Base-by-base conservation (phyloP, 176 grass and related monocot species). In the Otatea glauca region DNA sequence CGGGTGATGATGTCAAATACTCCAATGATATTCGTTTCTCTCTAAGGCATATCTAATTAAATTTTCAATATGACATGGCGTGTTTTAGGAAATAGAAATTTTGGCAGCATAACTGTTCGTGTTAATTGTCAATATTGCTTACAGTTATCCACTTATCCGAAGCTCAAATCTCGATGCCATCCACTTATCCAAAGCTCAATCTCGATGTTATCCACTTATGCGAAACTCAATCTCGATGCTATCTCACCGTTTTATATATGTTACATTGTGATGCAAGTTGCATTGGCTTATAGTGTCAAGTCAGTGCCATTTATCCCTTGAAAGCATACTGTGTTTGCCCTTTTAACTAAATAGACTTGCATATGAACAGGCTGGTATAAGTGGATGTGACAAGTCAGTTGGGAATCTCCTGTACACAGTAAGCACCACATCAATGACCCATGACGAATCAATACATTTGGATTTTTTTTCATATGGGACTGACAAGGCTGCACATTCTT, bases 401-500 rank as follows among this genome's bases (percentile, higher is more conserved):
- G 96, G 93, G 39, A 95, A 93, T 73, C 93, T 94, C 85, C 93
- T 98, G 27, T 95, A 94, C n/a, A 80, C 67, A 77, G 96, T 95
- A 89, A 81, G 34, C 9, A 82, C 66, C 51, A 64, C 50, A 72
- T 18, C 47, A 58, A 21, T 59, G 4, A 24, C n/a, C 74, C 48
- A 24, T 59, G 21, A 73, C 9, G 42, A 81, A 54, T 7, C 37
- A 58, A 6, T 60, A n/a, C 2, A 32, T 27, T 51, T 18, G 6
- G 32, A 9, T 7, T 65, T 7, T 65, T 81, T 62, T 71, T 67
- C 6, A 80, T 68, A 77, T 29, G 18, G 68, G 75, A 72, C 50
- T 88, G 29, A 70, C 32, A 43, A 21, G 2, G 23, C 34, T 49
- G 24, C 63, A 79, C 25, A 81, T 83, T 14, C 76, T 86, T 6